Evolutionary conservation across 805 yeast genomes (phyloP), one percentile per base, ranked within the genome.

Genomic region (Candida argentea): DNA sequence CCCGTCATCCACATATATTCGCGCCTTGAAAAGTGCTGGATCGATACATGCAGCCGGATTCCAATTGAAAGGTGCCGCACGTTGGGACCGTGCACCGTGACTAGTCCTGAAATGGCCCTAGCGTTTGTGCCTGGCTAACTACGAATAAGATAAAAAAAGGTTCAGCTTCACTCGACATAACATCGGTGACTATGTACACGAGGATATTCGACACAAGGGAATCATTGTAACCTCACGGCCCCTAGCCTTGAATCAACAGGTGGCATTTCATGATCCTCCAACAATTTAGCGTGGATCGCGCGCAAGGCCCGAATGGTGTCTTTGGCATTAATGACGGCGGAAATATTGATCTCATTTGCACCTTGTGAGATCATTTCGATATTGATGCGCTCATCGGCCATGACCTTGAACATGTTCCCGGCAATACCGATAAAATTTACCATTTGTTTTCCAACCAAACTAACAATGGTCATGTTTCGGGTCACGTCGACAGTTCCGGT

Each of bases 361-460:
- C 98, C 98, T 67, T 91, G 98, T 33, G 86, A 73, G 57, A 91
- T 91, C 98, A 91, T 91, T 57, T 91, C 98, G 43, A 91, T 85
- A 57, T 91, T 91, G 49, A 91, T 80, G 25, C 73, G 71, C 45
- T 89, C 93, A 47, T 83, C 87, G 5, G 97, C 96, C 41, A 91
- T 64, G 2, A 93, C 84, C 43, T 86, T 76, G 62, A 91, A 91
- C 95, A 89, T 89, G 40, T 85, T 78, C 26, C 96, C 95, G 0
- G 98, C 98, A 50, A 85, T 87, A 48, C 98, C 98, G 35, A 91
- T 83, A 51, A 80, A 73, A 50, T 87, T 95, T 49, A 86, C 86
- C 97, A 91, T 89, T 52, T 89, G 94, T 48, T 84, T 86, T 24
- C 98, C 98, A 28, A 91, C 97, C 31, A 91, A 67, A 2, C 96